phyloP scores from a whole-genome alignment of 2,329 filamentous ascomycete genomes.

The Neopestalotiopsis sp. region DNA sequence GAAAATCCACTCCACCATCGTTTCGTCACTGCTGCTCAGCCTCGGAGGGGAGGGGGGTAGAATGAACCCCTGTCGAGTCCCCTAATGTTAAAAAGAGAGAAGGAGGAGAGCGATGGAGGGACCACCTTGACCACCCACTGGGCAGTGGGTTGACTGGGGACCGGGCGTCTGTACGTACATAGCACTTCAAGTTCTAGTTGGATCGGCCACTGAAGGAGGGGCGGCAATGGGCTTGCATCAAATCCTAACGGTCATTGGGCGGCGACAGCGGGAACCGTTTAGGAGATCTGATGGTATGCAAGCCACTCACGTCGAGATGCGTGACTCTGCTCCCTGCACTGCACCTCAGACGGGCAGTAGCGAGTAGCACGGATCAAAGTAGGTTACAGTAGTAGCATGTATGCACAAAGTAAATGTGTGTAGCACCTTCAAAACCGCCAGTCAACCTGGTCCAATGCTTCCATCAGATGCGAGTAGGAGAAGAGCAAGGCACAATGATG shows the following conservation, averaged over 20 bases:
- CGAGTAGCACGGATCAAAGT: too few relatives aligned
- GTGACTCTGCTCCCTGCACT: too few relatives aligned
- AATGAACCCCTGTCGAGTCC: background rate
- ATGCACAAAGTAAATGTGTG: too few relatives aligned
- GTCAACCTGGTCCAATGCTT: too few relatives aligned
- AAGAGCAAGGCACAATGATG: too few relatives aligned
- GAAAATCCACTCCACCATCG: background rate
- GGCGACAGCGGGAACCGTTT: background rate
- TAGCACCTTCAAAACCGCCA: too few relatives aligned
- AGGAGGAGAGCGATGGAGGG: background rate
- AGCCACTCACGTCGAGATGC: background rate
- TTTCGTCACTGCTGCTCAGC: slow-evolving; percentile 3
- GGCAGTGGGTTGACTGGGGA: background rate
- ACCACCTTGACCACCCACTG: background rate
- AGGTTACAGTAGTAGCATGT: too few relatives aligned
- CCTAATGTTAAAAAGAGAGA: slow-evolving; percentile 2
- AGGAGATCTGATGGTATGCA: background rate
- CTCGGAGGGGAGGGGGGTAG: background rate
- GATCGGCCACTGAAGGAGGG: background rate
- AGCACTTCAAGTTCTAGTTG: background rate
- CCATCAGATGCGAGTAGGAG: too few relatives aligned
- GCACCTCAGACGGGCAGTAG: too few relatives aligned
- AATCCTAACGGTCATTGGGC: background rate
- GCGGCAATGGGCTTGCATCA: background rate
- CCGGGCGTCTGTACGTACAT: background rate